Conservation (phyloP, 2,329 filamentous ascomycete species). For the Trichocomaceae sp. region DNA sequence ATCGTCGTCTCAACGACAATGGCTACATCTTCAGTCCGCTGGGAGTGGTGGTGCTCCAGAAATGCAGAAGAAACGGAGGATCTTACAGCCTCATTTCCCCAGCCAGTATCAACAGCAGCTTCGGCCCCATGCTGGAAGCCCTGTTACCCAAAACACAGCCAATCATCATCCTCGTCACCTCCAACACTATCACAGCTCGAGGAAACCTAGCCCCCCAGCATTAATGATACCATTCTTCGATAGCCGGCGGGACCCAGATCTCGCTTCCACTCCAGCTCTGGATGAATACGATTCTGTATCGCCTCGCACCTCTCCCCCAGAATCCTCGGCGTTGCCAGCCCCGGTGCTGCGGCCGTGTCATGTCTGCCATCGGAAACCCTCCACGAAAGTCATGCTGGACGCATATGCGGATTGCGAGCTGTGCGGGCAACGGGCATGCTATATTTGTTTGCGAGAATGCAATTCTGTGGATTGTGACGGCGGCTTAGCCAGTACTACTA, state of each 20-base stretch:
- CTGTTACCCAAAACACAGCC: neutral
- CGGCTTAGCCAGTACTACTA: neutral
- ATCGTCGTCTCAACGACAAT: slow-evolving; percentile 5
- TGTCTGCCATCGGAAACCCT: slow-evolving; percentile 37
- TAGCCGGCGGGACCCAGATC: slow-evolving; percentile 17
- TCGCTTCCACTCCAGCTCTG: slow-evolving; percentile 20
- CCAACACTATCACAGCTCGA: neutral
- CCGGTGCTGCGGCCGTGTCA: slow-evolving; percentile 34
- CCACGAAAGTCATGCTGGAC: slow-evolving; percentile 34
- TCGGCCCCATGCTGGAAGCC: slow-evolving; percentile 14
- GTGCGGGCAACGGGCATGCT: slow-evolving; percentile 34
- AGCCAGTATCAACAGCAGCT: slow-evolving; percentile 8
- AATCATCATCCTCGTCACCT: neutral
- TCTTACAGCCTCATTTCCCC: slow-evolving; percentile 14
- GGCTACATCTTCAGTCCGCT: slow-evolving; percentile 3
- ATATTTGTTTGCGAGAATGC: slow-evolving; percentile 38
- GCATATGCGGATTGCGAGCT: slow-evolving; percentile 38
- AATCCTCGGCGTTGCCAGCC: slow-evolving; percentile 14
- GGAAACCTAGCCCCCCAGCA: slow-evolving; percentile 13
- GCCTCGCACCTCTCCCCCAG: slow-evolving; percentile 13
- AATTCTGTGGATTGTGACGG: slow-evolving; percentile 26
- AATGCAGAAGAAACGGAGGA: slow-evolving; percentile 5
- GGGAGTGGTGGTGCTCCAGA: neutral
- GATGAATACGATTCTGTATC: slow-evolving; percentile 15
- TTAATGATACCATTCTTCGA: slow-evolving; percentile 18